Percentiles rank a stretch among this genome's conserved stretches.
Conservation (phyloP, 2,329 filamentous ascomycete species). For the Phoma sp. region DNA sequence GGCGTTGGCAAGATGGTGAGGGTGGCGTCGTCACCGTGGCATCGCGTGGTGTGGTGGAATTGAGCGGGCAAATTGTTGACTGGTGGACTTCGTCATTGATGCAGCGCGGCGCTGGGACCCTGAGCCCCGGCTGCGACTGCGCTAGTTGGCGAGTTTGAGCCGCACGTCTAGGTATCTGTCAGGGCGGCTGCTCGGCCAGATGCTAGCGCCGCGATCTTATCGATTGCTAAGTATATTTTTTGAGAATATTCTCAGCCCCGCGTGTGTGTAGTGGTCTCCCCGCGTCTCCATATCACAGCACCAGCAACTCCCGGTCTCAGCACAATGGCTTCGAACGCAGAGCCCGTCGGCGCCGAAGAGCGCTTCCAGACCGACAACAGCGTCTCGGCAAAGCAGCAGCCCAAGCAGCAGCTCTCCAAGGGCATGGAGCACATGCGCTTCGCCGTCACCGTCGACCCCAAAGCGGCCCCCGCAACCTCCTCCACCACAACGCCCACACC, state of each 20-base stretch:
- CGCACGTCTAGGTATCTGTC: background rate
- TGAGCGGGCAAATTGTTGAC: too few relatives aligned
- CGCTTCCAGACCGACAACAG: constrained; percentile 43
- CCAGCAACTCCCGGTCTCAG: too few relatives aligned
- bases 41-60: background rate
- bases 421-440: constrained; percentile 60
- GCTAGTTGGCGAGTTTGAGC: background rate
- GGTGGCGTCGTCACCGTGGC: background rate
- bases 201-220: constrained; percentile 10
- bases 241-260: constrained; percentile 11
- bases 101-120: background rate
- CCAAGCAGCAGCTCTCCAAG: constrained; percentile 55
- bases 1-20: constrained; percentile 22
- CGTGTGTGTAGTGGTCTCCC: background rate
- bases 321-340: constrained; percentile 26
- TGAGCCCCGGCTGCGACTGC: too few relatives aligned
- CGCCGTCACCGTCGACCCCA: constrained; percentile 53
- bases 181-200: background rate
- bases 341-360: constrained; percentile 16
- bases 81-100: background rate
- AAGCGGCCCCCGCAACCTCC: constrained; percentile 19
- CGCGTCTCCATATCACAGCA: background rate
- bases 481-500: background rate
- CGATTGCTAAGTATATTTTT: constrained; percentile 3
- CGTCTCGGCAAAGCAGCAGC: constrained; percentile 38